Conservation (phyloP, 148 eudicot species). For the Rhododendron kiyosumense region DNA sequence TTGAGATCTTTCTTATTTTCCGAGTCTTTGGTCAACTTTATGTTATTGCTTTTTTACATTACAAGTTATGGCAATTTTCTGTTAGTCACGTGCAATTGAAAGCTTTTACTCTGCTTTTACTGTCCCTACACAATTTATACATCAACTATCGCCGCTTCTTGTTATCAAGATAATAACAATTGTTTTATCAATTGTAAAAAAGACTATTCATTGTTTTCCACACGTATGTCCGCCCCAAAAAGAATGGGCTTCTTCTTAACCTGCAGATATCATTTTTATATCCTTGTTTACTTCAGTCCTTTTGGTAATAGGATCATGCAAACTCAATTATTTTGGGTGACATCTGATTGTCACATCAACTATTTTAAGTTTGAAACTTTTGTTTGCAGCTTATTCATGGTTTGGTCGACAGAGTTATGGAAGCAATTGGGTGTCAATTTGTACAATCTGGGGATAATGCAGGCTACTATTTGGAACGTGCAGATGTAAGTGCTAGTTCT, state of each 20-base stretch:
- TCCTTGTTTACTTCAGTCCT: background rate
- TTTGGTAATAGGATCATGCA: background rate
- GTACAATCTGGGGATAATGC: slow-evolving; percentile 58
- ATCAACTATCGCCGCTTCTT: background rate
- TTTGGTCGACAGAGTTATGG: slow-evolving; percentile 88
- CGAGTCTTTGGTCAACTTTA: background rate
- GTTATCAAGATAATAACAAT: background rate
- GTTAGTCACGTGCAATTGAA: background rate
- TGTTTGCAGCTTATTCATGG: slow-evolving; percentile 77
- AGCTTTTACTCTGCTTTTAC: background rate
- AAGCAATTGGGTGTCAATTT: slow-evolving; percentile 63
- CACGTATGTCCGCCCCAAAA: background rate
- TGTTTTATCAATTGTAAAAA: background rate
- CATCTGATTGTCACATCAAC: background rate
- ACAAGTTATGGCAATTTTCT: background rate
- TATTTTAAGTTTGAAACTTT: background rate
- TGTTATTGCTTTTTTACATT: background rate
- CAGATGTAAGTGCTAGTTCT: slow-evolving; percentile 50
- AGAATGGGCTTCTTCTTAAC: background rate
- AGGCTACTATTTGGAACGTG: slow-evolving; percentile 70
- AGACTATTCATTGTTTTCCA: background rate
- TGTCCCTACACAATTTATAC: background rate
- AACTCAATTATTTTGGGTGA: background rate
- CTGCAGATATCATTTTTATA: background rate
- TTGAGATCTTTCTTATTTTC: background rate